Base-by-base conservation (phyloP, 345 rosid genomes). In the Hirschfeldia incana region DNA sequence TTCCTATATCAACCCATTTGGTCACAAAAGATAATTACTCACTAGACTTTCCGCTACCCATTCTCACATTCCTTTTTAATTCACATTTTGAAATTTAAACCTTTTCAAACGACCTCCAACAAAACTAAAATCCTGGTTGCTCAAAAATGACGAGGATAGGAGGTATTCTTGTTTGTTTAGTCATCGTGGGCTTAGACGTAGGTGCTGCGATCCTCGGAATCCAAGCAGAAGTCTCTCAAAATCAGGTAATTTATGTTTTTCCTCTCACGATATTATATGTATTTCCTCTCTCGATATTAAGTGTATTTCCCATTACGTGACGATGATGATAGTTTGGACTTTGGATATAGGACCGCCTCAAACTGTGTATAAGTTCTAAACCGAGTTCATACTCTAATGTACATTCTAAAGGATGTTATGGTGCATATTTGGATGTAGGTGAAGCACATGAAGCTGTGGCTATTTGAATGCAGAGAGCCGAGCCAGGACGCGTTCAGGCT, bases 221-320 rank as follows among this genome's bases (percentile, higher is more conserved):
- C 83, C 92, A 94, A 85, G 98, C 95, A 9, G 97, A 94, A 82
- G 88, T 84, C 27, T 84, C 90, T 70, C 95, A 94, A 79, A 94
- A 92, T 78, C 87, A 90, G 95, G 97, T 79, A 36, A 4, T n/a
- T 8, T 53, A 11, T 55, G 37, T 33, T n/a, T 10, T 42, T n/a
- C 26, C 32, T 27, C 27, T 59, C 21, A 0, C 21, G 21, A 21
- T 21, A 21, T 21, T 21, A 21, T 0, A 11, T 55, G 32, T 33
- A 15, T 11, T n/a, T 67, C 29, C 21, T 70, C 33, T 62, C 15
- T 53, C 28, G 6, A 51, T 32, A 8, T 21, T 44, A 2, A 44
- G n/a, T 2, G 28, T 7, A 1, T 21, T 21, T 21, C 12, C 2
- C 26, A 59, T 44, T 16, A 11, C 27, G 60, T 75, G 29, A 36